Evolutionary conservation across 225 moss, liverwort and hornwort genomes (phyloP).

Genomic region (Ulota crispa): DNA sequence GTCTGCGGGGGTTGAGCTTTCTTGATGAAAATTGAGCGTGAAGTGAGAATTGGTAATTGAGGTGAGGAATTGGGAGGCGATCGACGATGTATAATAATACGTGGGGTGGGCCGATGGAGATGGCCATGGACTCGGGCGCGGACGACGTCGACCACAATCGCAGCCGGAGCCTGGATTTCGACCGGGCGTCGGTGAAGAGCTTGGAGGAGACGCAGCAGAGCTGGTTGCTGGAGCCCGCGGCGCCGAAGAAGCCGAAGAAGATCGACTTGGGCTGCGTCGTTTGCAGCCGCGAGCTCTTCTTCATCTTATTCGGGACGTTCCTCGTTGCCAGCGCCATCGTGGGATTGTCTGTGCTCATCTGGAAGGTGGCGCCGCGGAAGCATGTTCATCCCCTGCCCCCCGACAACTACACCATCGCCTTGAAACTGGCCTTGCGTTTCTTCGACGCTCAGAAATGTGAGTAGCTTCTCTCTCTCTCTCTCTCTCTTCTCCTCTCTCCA

Average conservation of each 20-base stretch:
- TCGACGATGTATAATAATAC: constrained; percentile 70
- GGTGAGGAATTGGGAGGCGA: background rate
- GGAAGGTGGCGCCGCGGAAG: constrained; percentile 60
- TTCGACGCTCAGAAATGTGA: constrained; percentile 88
- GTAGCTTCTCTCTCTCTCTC: background rate
- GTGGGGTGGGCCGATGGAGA: constrained; percentile 81
- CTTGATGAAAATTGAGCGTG: background rate
- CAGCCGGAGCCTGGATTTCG: constrained; percentile 71
- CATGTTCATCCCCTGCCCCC: constrained; percentile 51
- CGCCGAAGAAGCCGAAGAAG: constrained; percentile 72
- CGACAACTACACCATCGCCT: constrained; percentile 88
- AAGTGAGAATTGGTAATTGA: background rate
- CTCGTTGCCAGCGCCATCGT: constrained; percentile 64
- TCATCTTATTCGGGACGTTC: constrained; percentile 51
- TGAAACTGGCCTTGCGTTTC: constrained; percentile 69
- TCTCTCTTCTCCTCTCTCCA: too few relatives aligned
- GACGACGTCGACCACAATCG: constrained; percentile 52
- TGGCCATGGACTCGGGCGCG: constrained; percentile 60
- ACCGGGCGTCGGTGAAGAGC: constrained; percentile 82
- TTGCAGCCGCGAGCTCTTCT: constrained; percentile 73
- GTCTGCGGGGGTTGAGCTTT: background rate
- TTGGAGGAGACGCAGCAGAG: constrained; percentile 94
- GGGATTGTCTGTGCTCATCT: constrained; percentile 66
- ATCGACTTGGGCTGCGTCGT: constrained; percentile 86
- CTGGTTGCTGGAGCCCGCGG: constrained; percentile 80